These are phyloP conservation scores for Diaporthe sp. DNA, from an alignment of 2,329 filamentous ascomycete species.

Conservation along the genomic window DNA sequence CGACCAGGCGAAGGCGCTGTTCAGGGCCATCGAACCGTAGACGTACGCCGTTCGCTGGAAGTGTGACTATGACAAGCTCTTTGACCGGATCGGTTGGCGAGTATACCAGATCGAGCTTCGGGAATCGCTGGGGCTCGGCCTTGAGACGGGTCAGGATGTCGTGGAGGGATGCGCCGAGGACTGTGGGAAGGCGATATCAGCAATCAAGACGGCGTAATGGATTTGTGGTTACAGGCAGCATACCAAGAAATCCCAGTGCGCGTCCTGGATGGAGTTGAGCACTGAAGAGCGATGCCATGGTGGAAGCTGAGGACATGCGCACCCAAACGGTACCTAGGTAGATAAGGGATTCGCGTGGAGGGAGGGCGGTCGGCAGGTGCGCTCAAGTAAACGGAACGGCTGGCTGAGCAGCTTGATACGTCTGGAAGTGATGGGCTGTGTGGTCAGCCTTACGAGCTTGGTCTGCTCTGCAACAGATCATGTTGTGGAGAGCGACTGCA, in stretches of 20 bases:
- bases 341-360: background rate
- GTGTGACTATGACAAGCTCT: slow-evolving; percentile 79
- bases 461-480: slow-evolving; percentile 6
- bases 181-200: slow-evolving; percentile 59
- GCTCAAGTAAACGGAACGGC: background rate
- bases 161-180: slow-evolving; percentile 91
- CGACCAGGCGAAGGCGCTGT: slow-evolving; percentile 90
- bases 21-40: slow-evolving; percentile 95
- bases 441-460: slow-evolving; percentile 15
- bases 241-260: slow-evolving; percentile 73
- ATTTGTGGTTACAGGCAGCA: slow-evolving; percentile 9
- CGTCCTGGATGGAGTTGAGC: slow-evolving; percentile 77
- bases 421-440: background rate
- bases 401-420: background rate
- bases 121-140: slow-evolving; percentile 85
- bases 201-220: background rate
- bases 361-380: no score
- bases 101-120: slow-evolving; percentile 86
- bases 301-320: background rate
- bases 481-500: slow-evolving; percentile 6
- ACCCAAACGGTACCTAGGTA: background rate
- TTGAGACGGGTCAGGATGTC: slow-evolving; percentile 91
- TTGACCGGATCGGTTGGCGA: slow-evolving; percentile 81
- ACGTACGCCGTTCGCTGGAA: slow-evolving; percentile 89
- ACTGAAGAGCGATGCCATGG: slow-evolving; percentile 61